Conservation (phyloP, 352 stramenopile species). For the Thalassiosira allenii region DNA sequence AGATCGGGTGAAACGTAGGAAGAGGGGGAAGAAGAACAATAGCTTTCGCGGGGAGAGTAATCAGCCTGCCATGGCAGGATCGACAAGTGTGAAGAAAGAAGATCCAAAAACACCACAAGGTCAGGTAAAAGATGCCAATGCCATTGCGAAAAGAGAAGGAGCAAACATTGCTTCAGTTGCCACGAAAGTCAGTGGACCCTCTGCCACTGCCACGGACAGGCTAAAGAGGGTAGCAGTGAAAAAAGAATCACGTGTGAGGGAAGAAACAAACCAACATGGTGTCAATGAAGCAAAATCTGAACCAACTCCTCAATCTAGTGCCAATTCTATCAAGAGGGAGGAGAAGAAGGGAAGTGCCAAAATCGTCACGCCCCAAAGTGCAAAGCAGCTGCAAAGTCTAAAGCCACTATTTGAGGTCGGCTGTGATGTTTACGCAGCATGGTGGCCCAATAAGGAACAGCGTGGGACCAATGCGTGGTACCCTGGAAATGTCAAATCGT, state of each 20-base stretch:
- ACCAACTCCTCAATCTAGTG: no score
- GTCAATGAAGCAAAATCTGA: not conserved
- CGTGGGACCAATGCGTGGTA: not conserved
- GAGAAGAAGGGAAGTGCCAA: not conserved
- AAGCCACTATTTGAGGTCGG: conserved; percentile 1
- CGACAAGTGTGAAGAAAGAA: not conserved
- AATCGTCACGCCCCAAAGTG: not conserved
- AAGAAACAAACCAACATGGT: not conserved
- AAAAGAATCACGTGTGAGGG: not conserved
- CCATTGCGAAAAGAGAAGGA: no score
- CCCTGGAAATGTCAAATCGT: not conserved
- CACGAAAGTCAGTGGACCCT: not conserved
- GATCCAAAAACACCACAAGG: not conserved
- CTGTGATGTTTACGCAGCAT: not conserved
- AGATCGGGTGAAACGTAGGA: no score
- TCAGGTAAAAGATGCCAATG: no score
- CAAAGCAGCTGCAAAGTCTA: not conserved
- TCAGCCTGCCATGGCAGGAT: not conserved
- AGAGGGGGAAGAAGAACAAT: no score
- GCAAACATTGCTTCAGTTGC: not conserved
- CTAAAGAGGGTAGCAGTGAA: not conserved
- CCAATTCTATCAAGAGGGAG: not conserved
- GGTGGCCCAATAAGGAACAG: not conserved
- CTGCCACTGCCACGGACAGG: not conserved
- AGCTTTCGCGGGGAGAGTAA: no score